Conservation (phyloP, 139 green algal genomes). For the Bryopsis sp. region DNA sequence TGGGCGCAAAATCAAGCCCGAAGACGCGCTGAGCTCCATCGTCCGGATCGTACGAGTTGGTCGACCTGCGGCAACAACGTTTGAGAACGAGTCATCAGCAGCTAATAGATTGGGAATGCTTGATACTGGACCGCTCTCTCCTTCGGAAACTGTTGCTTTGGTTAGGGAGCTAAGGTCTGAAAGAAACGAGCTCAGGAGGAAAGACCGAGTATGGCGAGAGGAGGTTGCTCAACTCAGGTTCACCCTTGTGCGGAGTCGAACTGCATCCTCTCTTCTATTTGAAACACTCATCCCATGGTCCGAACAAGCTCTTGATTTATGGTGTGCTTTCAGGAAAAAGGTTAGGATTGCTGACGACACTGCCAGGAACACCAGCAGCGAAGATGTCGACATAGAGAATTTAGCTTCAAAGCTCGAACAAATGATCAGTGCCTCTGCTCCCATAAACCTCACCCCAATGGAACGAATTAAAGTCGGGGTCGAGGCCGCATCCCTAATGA, state of each 20-base stretch:
- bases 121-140: too few species aligned
- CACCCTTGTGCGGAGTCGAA: too few species aligned
- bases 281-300: too few species aligned
- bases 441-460: background rate
- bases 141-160: background rate
- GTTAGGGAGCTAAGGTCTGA: constrained; percentile 4
- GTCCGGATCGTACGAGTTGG: background rate
- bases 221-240: constrained; percentile 8
- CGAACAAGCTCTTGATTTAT: too few species aligned
- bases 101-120: too few species aligned
- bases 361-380: background rate
- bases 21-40: constrained; percentile 9
- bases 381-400: background rate
- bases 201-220: background rate
- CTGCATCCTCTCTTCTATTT: too few species aligned
- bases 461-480: constrained; percentile 6
- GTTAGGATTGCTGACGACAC: background rate
- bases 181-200: background rate
- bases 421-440: background rate
- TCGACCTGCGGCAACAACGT: too few species aligned
- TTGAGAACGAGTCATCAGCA: too few species aligned
- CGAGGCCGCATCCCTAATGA: background rate
- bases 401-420: background rate
- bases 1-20: background rate
- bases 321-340: constrained; percentile 4